Conservation (phyloP, 1,284 basidiomycete species). For the Vanrija sp. region DNA sequence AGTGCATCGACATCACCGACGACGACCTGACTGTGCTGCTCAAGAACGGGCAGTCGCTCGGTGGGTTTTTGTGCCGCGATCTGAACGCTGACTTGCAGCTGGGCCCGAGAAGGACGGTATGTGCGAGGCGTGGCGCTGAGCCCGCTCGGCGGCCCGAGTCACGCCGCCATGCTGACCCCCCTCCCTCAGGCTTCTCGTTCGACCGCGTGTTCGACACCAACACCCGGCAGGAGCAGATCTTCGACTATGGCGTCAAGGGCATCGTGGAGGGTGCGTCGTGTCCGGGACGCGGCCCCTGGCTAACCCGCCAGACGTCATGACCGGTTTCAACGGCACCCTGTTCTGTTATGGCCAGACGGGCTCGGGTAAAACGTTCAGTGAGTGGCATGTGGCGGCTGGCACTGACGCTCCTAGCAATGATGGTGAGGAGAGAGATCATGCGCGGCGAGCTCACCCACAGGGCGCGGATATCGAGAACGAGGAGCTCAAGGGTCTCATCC, state of each 20-base stretch:
- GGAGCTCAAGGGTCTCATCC: constrained; percentile 92
- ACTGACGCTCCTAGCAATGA: constrained; percentile 62
- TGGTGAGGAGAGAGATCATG: constrained; percentile 57
- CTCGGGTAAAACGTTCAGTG: constrained; percentile 82
- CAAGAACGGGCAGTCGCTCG: constrained; percentile 64
- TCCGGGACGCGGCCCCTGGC: neutral
- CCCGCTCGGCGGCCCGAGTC: neutral
- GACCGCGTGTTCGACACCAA: constrained; percentile 94
- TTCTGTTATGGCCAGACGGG: constrained; percentile 99
- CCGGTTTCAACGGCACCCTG: constrained; percentile 97
- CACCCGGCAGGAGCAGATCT: constrained; percentile 89
- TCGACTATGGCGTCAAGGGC: constrained; percentile 96
- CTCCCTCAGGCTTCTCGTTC: constrained; percentile 75
- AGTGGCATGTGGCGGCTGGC: constrained; percentile 9
- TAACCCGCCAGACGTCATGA: constrained; percentile 79
- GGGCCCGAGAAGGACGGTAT: constrained; percentile 49
- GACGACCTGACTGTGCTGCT: constrained; percentile 76
- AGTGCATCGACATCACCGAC: constrained; percentile 77
- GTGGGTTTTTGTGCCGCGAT: constrained; percentile 51
- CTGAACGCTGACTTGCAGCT: constrained; percentile 25
- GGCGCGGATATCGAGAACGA: constrained; percentile 93
- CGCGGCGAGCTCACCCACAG: constrained; percentile 51
- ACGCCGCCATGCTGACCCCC: constrained; percentile 6
- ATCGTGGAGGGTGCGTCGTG: constrained; percentile 46
- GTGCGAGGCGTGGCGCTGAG: constrained; percentile 4